Evolutionary conservation across 2,329 filamentous ascomycete species (phyloP).

Genomic region (Aspergillus sergii): DNA sequence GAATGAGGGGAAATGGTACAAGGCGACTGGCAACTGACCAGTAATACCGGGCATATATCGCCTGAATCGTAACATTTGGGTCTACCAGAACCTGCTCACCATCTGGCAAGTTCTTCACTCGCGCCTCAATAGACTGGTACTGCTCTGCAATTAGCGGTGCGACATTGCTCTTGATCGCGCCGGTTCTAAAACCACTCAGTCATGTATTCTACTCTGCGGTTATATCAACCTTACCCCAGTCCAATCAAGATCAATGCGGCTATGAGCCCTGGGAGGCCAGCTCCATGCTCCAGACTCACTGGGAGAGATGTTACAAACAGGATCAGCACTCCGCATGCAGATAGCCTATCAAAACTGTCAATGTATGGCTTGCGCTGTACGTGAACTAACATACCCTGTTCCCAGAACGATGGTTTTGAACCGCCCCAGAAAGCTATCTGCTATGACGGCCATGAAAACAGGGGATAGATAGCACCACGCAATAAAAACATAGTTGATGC

Average conservation of each 20-base stretch:
- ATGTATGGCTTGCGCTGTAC: not conserved
- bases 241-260: conserved; percentile 2
- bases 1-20: not conserved
- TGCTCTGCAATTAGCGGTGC: not conserved
- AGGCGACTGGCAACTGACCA: not conserved
- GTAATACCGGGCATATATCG: not conserved
- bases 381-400: not conserved
- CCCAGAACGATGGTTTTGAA: conserved; percentile 7
- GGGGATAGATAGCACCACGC: not conserved
- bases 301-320: conserved; percentile 6
- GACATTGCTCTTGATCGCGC: not conserved
- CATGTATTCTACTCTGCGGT: not conserved
- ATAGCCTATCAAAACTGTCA: not conserved
- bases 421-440: conserved; percentile 6
- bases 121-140: not conserved
- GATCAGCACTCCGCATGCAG: not conserved
- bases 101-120: not conserved
- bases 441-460: conserved; percentile 1
- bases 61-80: not conserved
- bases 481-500: not conserved
- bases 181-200: not conserved
- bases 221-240: conserved; percentile 1
- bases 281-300: conserved; percentile 3
- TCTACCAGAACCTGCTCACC: not conserved
- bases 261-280: not conserved